Conservation (phyloP, 805 yeast species). For the Pichia exigua region DNA sequence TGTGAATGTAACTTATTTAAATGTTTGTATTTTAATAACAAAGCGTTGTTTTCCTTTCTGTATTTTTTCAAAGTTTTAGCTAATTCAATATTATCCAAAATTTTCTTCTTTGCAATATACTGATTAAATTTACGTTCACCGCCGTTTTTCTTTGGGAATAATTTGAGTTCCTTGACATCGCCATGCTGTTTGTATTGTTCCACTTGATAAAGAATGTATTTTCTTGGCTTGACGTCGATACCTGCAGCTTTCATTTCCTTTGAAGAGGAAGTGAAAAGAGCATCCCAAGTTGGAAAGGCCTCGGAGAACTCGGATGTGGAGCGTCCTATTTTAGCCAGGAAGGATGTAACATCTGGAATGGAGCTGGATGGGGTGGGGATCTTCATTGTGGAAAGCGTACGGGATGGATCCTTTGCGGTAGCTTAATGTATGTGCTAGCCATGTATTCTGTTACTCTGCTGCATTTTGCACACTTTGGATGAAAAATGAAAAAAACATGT, state of each 20-base stretch:
- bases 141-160: slow-evolving; percentile 69
- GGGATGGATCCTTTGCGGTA: too few species aligned
- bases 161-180: slow-evolving; percentile 37
- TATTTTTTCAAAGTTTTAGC: slow-evolving; percentile 26
- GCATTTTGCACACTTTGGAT: too few species aligned
- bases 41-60: slow-evolving; percentile 16
- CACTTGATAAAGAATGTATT: slow-evolving; percentile 66
- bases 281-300: slow-evolving; percentile 64
- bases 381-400: not conserved
- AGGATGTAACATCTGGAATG: slow-evolving; percentile 65
- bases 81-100: slow-evolving; percentile 40
- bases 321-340: slow-evolving; percentile 75
- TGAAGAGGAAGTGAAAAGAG: slow-evolving; percentile 52
- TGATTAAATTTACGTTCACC: slow-evolving; percentile 79
- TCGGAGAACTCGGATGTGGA: slow-evolving; percentile 59
- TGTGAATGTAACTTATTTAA: slow-evolving; percentile 22
- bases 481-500: not conserved
- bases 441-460: too few species aligned
- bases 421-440: too few species aligned
- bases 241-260: slow-evolving; percentile 65
- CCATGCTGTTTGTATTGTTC: slow-evolving; percentile 52
- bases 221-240: slow-evolving; percentile 61
- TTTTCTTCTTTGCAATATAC: slow-evolving; percentile 50
- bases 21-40: slow-evolving; percentile 10
- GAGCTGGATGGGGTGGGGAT: slow-evolving; percentile 44